These are phyloP conservation scores for Trifolium subterraneum DNA, from an alignment of 306 rosid genomes.

Conservation along the genomic window DNA sequence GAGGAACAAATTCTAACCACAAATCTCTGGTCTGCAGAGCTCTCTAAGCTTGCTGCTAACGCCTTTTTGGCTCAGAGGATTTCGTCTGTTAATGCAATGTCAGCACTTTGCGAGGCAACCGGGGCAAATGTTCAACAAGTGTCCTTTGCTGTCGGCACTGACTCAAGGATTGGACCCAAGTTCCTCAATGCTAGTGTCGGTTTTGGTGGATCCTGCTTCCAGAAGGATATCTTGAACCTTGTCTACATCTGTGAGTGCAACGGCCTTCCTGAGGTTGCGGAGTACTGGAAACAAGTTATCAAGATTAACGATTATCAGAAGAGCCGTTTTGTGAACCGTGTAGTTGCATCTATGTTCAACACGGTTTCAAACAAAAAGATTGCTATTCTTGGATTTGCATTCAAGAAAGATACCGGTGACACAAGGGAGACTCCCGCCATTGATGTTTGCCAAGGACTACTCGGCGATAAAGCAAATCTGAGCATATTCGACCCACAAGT, in stretches of 20 bases:
- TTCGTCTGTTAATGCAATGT: slow-evolving; percentile 99
- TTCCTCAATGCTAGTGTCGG: slow-evolving; percentile 99
- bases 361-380: slow-evolving; percentile 90
- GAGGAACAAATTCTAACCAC: slow-evolving; percentile 85
- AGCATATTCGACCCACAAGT: slow-evolving; percentile 96
- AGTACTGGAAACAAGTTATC: slow-evolving; percentile 99
- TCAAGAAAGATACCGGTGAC: slow-evolving; percentile 98
- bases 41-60: slow-evolving; percentile 98
- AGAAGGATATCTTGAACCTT: slow-evolving; percentile 93
- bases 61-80: slow-evolving; percentile 99
- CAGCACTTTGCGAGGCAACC: slow-evolving; percentile 98
- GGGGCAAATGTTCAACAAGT: slow-evolving; percentile 90
- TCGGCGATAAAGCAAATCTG: slow-evolving; percentile 87
- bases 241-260: slow-evolving; percentile 98
- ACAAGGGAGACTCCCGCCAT: slow-evolving; percentile 99
- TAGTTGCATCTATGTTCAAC: slow-evolving; percentile 98
- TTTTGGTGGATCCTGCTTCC: slow-evolving; percentile 99
- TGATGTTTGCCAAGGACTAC: slow-evolving; percentile 94
- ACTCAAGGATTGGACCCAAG: slow-evolving; percentile 94
- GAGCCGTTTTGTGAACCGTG: slow-evolving; percentile 93
- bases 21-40: slow-evolving; percentile 98
- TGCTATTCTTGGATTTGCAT: slow-evolving; percentile 89
- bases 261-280: slow-evolving; percentile 99
- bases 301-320: slow-evolving; percentile 97
- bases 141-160: slow-evolving; percentile 89